Evolutionary conservation across 108 stramenopile species (phyloP), one percentile per base, ranked within the genome.

Genomic region (Cyclostephanos tholiformis): DNA sequence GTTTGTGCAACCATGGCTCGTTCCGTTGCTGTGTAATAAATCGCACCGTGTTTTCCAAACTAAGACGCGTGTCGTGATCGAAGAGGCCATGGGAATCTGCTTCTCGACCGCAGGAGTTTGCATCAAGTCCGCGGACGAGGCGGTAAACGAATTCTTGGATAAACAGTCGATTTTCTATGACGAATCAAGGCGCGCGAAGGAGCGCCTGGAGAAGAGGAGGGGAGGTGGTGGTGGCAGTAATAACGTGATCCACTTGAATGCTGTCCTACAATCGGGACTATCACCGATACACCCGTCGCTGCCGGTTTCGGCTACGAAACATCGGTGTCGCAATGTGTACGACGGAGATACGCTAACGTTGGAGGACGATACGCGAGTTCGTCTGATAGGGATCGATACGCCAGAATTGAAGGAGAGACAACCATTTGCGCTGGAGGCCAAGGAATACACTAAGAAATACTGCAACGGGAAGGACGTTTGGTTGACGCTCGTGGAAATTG

Each of bases 281-380:
- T 70, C 79, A 70, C 79, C 88, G 13, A 69, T 82, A 56, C 87
- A 92, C 68, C 60, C 70, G 11, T 65, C 69, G 4, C 57, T 93
- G 6, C 91, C 91, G 32, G 48, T 59, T 17, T 79, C 72, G 55
- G 88, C 87, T 26, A 71, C 86, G 61, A 80, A 83, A 78, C 65
- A 63, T 69, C 62, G 65, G 14, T 88, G 88, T 16, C 69, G 76
- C 12, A 86, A 82, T 75, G 91, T 93, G 11, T 93, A 93, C 56
- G 91, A 93, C 64, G 91, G 91, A 23, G 91, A 93, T 65, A 93
- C 91, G 0, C 69, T 90, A 62, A 93, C 91, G 8, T 57, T 93
- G 39, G 68, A 67, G 25, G 84, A 89, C 60, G 84, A 79, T 44
- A 69, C 76, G 41, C 82, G 89, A 12, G 87, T 93, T 12, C 85